Evolutionary conservation across 2,329 filamentous ascomycete species (phyloP), one percentile per base, ranked within the genome.

Genomic region (Colletotrichum sojae): DNA sequence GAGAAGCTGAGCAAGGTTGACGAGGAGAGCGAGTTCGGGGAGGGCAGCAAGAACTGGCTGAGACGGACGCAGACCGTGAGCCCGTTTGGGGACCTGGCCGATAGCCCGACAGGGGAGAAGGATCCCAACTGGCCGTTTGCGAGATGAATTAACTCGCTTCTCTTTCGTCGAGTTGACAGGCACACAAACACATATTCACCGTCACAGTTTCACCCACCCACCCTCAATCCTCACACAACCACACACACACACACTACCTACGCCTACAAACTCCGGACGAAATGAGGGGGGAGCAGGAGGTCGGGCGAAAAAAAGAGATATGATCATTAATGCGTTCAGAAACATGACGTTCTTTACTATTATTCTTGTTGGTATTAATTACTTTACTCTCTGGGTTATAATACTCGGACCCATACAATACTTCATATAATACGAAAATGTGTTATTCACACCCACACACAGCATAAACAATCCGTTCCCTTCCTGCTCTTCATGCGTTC

Each of bases 21-120:
- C 25, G 67, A 70, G 57, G 64, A 64, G 58, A 45, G 64, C 62
- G 67, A 67, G 3, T 27, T 69, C 10, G 46, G 69, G 60, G 18
- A 58, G 61, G 22, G 69, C 60, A 25, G 66, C 67, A 39, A 80
- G 57, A 73, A 71, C 39, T 81, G 78, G 78, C 70, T 81, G 51
- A 69, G 61, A 53, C 60, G 74, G 52, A 74, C 76, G 3, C 77
- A 76, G 53, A 76, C 75, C 10, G 78, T 80, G 6, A 80, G 78
- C 57, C 79, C 79, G 4, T 80, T 80, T 69, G 76, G 73, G 31
- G 75, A 77, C 45, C 70, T 80, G 48, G 72, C 70, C 43, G 71
- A 71, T 43, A 69, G 61, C 12, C 66, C 66, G 36, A 43, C 60
- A 20, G 40, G 25, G n/a, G 59, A 55, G 60, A 57, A 49, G 27